Evolutionary conservation across 768 basidiomycete genomes (phyloP), one percentile per base, ranked within the genome.

Genomic region (Hebeloma cylindrosporum): DNA sequence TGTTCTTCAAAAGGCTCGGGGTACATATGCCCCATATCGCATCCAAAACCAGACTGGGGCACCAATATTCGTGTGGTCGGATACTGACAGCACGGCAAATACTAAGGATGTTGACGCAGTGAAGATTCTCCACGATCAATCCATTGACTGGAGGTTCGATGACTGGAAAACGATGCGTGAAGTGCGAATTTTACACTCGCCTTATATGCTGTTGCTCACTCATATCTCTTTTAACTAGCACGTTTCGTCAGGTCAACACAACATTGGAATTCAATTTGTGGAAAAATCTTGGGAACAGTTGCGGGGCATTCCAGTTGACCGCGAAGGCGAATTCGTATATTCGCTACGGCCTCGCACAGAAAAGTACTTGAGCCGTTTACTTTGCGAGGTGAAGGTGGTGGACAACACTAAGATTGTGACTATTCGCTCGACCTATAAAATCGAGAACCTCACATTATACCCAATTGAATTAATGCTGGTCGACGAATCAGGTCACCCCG

Each of bases 321-420:
- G 82, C 29, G 96, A 97, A 66, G 95, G 96, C 36, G 92, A 96
- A 63, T 93, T 81, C 59, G 75, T 86, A 8, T 93, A 93, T 57
- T 75, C 83, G 1, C 74, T 99, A n/a, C 82, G 91, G 6, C 93
- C 95, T 9, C 75, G 82, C 50, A 77, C 70, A 7, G 76, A 88
- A 29, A 85, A 85, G 59, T 82, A 87, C 49, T 77, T 81, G 3
- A 80, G 87, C 60, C 85, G 93, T 17, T 66, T 98, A 21, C 75
- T 95, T 4, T 94, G 91, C 60, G 93, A 95, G 53, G 82, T 99
- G 50, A 82, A 80, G 45, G 83, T 99, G 16, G 76, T 92, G 57
- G 85, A 93, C 57, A 95, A 92, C 58, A 87, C 94, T 59, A 99
- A 99, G 70, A 68, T 94, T 43, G 88, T 98, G 48, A 97, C 91